These are phyloP conservation scores for Porodaedalea pini DNA, from an alignment of 1,284 basidiomycete species.

Conservation along the genomic window DNA sequence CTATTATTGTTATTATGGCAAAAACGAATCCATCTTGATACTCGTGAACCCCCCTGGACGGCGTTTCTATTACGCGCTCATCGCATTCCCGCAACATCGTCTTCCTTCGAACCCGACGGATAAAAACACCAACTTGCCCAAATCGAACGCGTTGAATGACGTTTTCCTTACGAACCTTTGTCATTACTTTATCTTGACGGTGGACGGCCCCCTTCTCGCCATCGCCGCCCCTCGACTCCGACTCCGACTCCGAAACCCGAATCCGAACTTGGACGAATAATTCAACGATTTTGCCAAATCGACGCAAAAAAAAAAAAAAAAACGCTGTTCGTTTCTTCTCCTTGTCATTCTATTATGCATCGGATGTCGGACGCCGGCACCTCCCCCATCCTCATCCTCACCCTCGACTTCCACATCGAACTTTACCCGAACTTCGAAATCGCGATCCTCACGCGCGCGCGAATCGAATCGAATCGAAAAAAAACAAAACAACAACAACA, in stretches of 20 bases:
- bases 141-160: too few species aligned
- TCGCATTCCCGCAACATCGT: too few species aligned
- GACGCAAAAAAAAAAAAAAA: too few species aligned
- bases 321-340: neutral
- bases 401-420: neutral
- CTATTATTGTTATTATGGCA: neutral
- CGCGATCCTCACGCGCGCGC: neutral
- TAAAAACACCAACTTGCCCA: too few species aligned
- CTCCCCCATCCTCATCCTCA: neutral
- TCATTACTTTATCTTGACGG: too few species aligned
- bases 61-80: too few species aligned
- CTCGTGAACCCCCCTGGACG: too few species aligned
- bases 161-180: too few species aligned
- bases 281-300: neutral
- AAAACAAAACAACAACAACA: neutral
- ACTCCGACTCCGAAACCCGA: neutral
- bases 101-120: too few species aligned
- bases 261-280: neutral
- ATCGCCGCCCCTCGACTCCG: too few species aligned
- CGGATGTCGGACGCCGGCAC: neutral
- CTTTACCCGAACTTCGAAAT: neutral
- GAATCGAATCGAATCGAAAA: neutral
- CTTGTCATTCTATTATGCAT: neutral
- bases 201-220: too few species aligned
- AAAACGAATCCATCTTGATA: too few species aligned